Evolutionary conservation across 1,139 yeast genomes (phyloP), one percentile per base, ranked within the genome.

Genomic region (Pneumocystis oryctolagi): DNA sequence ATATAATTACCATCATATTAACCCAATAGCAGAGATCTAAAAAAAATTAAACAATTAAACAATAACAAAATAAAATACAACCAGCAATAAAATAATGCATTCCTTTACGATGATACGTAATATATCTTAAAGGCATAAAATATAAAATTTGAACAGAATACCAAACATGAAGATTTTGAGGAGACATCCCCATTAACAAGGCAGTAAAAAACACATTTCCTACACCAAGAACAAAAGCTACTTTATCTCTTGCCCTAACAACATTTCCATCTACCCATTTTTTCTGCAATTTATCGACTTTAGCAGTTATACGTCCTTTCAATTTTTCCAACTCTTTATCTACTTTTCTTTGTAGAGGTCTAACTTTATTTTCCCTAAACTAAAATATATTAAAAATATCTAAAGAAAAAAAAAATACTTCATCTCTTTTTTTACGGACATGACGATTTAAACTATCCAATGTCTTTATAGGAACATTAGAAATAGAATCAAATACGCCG

Each of bases 41-140:
- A 47, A n/a, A n/a, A 47, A 25, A 20, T 25, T 47, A 47, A 47
- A 20, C 55, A 47, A 47, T n/a, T 25, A 47, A 47, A 9, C n/a
- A 47, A 47, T 3, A 47, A 47, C 6, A 47, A 25, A 25, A 25
- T 47, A 47, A 47, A 9, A 5, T 20, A 30, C 25, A 47, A 47
- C 55, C 98, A 0, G 96, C 97, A 72, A 92, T 77, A 71, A 84
- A 92, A 74, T 88, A 92, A 67, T 90, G 96, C 74, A 80, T 89
- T 18, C 87, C 82, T 62, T 79, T 80, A 72, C 87, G 87, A 75
- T 85, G 86, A 74, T 88, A 92, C 0, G 95, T 82, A 74, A 89
- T 85, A 69, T 86, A 80, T 64, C 98, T 77, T 61, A 90, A 83
- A 0, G 98, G 97, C 84, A 90, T 82, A 66, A 92, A 77, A 1